Evolutionary conservation across 176 grass and related monocot genomes (phyloP), one percentile per base, ranked within the genome.

Genomic region (Echinochloa phyllopogon): DNA sequence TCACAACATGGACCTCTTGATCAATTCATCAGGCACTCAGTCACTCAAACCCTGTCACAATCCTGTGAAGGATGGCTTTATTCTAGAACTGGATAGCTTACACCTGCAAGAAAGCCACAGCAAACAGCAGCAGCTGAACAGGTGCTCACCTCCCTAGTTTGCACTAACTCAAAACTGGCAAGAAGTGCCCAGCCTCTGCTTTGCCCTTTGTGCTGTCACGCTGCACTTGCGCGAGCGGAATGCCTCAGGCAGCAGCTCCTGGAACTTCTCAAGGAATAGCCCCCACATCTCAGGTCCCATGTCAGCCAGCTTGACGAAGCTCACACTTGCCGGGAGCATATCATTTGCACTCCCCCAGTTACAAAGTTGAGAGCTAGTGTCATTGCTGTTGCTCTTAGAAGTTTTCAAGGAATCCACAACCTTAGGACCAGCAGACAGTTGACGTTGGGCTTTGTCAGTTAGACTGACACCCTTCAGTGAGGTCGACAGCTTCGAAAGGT

Each of bases 201-300:
- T 79, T 71, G 90, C 69, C 83, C 94, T 85, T 65, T 92, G 94
- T 43, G 72, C 78, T 53, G 81, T 65, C 51, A 78, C 74, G 4
- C 63, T 59, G 0, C 40, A 83, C 77, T 92, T 94, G 76, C 70
- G 50, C 0, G 33, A 79, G 27, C 62, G 86, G 76, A 94, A 91
- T 63, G 87, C 85, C 41, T 66, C 84, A 17, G 77, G 84, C 62
- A 92, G 85, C 55, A 97, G 75, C 51, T 97, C 90, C 79, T 87
- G 92, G 81, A 94, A 97, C 82, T 97, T 97, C 77, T 97, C 94
- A 24, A 97, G 90, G 87, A 97, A 97, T 6, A 86, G 38, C 11
- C 12, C 52, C 94, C 94, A 97, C 17, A 81, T 84, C 72, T 92
- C 83, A 10, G 78, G 5, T 47, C 83, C 78, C 92, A 97, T 94